Base-by-base conservation (phyloP, 371 early-diverging fungal species). In the Apophysomyces sp. region DNA sequence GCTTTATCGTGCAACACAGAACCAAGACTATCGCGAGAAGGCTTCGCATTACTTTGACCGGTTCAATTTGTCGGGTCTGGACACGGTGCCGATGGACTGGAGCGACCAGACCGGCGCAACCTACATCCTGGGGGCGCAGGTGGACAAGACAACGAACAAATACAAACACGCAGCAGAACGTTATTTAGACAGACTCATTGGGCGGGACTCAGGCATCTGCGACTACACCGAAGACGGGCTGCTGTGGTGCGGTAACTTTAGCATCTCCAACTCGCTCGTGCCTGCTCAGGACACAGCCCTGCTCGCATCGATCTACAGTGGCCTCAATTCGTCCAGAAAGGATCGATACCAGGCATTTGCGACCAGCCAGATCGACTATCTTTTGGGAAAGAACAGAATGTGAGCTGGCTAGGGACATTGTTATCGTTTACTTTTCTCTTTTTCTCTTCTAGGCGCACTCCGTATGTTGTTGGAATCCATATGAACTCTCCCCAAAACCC, bases 401-500 rank as follows among this genome's bases (percentile, higher is more conserved):
- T 74, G 72, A 61, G 61, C 13, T 15, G 13, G 3, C 11, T 37
- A 6, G 11, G n/a, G n/a, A n/a, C n/a, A n/a, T n/a, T 32, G 4
- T 26, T 26, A 21, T 57, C 11, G 4, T 32, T 32, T 32, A 32
- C 11, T 32, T 32, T 32, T 32, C 11, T 32, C 32, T 52, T 26
- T 24, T 2, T 52, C 13, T 61, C 15, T 37, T 54, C 18, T 62
- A 68, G 72, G 72, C n/a, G 60, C 56, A 84, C 84, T 0, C 86
- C 88, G 1, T 88, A 86, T 69, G 76, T 88, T 11, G 77, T 81
- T 36, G 88, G 88, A 41, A 81, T 86, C 1, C 86, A 84, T 34
- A 68, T 66, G 62, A 86, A 86, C 39, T 86, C 88, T 0, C 86
- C 86, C 11, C 61, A 71, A 51, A 88, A 88, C 40, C 86, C 88